These are phyloP conservation scores for Barnettozyma hawaiiensis DNA, from an alignment of 1,139 yeast species.

Conservation along the genomic window DNA sequence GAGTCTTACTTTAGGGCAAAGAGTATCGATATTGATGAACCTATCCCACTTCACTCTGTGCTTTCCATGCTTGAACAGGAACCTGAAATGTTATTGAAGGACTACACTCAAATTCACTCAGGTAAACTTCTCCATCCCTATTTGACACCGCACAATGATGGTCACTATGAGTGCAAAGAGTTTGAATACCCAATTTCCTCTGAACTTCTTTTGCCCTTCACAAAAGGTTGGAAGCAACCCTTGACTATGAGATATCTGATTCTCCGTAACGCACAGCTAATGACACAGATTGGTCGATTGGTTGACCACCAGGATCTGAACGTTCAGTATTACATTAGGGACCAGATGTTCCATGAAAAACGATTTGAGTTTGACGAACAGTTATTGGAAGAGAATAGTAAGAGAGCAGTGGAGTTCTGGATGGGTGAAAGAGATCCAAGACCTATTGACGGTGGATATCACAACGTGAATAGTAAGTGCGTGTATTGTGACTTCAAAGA, in stretches of 20 bases:
- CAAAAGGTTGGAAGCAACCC: conserved; percentile 44
- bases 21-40: conserved; percentile 43
- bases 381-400: conserved; percentile 29
- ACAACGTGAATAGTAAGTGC: conserved; percentile 37
- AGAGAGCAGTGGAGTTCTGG: conserved; percentile 45
- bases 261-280: conserved; percentile 48
- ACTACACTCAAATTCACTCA: conserved; percentile 40
- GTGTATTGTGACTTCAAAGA: conserved; percentile 46
- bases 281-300: conserved; percentile 31
- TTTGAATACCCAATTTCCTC: background rate
- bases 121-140: conserved; percentile 31
- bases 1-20: conserved; percentile 42
- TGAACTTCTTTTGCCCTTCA: conserved; percentile 16
- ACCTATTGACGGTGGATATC: conserved; percentile 31
- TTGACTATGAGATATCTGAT: conserved; percentile 54
- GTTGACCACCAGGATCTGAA: conserved; percentile 31
- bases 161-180: background rate
- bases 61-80: conserved; percentile 1
- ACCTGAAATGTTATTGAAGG: conserved; percentile 24
- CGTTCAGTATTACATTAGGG: conserved; percentile 49
- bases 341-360: conserved; percentile 35
- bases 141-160: background rate
- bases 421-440: conserved; percentile 44
- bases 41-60: conserved; percentile 35
- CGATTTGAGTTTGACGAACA: conserved; percentile 34